These are phyloP conservation scores for Flaveria floridana DNA, from an alignment of 140 eudicot species.

Conservation along the genomic window DNA sequence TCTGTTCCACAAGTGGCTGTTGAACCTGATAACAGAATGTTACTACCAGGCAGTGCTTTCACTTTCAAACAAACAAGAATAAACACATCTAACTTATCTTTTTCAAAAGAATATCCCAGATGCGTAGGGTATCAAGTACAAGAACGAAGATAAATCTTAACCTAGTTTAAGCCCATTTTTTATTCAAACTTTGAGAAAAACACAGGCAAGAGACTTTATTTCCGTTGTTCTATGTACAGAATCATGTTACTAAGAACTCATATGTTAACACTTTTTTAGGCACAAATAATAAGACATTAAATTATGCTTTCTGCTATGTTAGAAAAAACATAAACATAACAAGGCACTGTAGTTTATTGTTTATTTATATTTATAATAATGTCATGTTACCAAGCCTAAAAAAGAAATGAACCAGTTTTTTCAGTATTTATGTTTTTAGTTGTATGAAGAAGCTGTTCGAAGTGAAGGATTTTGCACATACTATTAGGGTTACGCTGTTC, in stretches of 20 bases:
- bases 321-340: not conserved
- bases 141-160: too few species aligned
- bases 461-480: conserved; percentile 14
- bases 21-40: conserved; percentile 33
- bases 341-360: not conserved
- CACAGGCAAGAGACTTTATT: not conserved
- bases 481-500: conserved; percentile 25
- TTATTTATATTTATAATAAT: not conserved
- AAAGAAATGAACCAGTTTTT: not conserved
- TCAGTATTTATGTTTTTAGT: too few species aligned
- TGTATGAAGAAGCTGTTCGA: too few species aligned
- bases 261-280: not conserved
- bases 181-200: not conserved
- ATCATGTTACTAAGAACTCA: not conserved
- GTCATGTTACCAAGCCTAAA: not conserved
- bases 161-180: too few species aligned
- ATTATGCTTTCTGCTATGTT: not conserved
- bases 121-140: too few species aligned
- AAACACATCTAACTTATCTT: conserved; percentile 1
- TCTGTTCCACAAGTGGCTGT: conserved; percentile 44
- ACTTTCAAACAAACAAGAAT: not conserved
- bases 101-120: not conserved
- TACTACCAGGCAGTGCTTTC: not conserved
- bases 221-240: not conserved
- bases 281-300: not conserved